phyloP scores from a whole-genome alignment of 805 yeast species.

The Wickerhamiella kazuoi region DNA sequence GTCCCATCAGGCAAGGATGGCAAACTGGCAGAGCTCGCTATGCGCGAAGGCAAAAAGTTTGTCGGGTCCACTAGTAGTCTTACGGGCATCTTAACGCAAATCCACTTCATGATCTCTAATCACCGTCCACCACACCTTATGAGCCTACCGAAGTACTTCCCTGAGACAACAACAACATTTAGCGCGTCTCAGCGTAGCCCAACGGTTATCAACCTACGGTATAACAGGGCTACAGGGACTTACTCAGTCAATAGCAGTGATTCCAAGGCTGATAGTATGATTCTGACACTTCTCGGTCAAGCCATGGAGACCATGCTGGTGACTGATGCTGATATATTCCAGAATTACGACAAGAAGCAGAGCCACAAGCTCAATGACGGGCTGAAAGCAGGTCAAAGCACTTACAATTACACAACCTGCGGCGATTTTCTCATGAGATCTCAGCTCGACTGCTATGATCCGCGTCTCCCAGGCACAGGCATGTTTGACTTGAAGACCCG shows the following conservation, averaged over 20 bases:
- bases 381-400: slow-evolving; percentile 7
- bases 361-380: slow-evolving; percentile 3
- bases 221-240: slow-evolving; percentile 25
- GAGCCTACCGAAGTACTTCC: slow-evolving; percentile 30
- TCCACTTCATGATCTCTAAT: slow-evolving; percentile 55
- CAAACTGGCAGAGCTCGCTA: slow-evolving; percentile 32
- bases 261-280: slow-evolving; percentile 44
- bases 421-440: slow-evolving; percentile 70
- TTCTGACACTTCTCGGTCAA: slow-evolving; percentile 61
- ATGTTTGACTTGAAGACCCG: slow-evolving; percentile 84
- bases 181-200: slow-evolving; percentile 35
- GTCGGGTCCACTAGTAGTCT: slow-evolving; percentile 77
- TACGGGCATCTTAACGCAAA: slow-evolving; percentile 57
- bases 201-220: slow-evolving; percentile 28
- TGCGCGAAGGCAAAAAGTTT: slow-evolving; percentile 23
- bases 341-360: slow-evolving; percentile 20
- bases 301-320: slow-evolving; percentile 63
- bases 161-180: slow-evolving; percentile 19
- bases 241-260: slow-evolving; percentile 59
- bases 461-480: slow-evolving; percentile 71
- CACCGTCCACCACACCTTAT: slow-evolving; percentile 34
- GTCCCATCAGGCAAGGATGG: slow-evolving; percentile 53
- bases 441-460: slow-evolving; percentile 71
- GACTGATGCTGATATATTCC: slow-evolving; percentile 35
- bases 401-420: slow-evolving; percentile 59